phyloP scores from a whole-genome alignment of 1,284 basidiomycete species.

The Takashimella koratensis region DNA sequence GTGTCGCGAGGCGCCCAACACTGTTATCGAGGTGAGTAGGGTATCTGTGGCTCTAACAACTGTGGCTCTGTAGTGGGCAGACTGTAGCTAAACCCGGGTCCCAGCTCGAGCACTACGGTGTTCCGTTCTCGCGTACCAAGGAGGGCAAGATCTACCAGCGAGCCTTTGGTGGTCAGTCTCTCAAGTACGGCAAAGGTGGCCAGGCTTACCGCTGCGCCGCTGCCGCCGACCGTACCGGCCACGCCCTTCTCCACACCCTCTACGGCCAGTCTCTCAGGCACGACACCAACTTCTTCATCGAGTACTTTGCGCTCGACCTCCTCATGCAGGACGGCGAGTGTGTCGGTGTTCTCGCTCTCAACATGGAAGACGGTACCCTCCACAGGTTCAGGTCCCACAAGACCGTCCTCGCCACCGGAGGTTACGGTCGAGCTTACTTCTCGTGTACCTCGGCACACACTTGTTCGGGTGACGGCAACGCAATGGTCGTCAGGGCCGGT shows the following conservation, averaged over 20 bases:
- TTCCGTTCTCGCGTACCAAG: constrained; percentile 97
- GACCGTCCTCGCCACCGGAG: constrained; percentile 97
- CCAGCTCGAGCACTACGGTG: constrained; percentile 98
- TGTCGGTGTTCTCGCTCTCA: constrained; percentile 97
- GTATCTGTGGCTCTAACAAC: too few relatives aligned
- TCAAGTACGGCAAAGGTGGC: constrained; percentile 96
- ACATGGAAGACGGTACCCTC: constrained; percentile 99
- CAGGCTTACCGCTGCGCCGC: constrained; percentile 99
- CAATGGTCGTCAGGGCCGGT: constrained; percentile 96
- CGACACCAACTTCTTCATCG: constrained; percentile 99
- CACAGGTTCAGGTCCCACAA: constrained; percentile 98
- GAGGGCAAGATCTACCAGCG: constrained; percentile 99
- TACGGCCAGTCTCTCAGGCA: constrained; percentile 98
- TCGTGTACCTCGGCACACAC: constrained; percentile 99
- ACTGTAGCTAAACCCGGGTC: too few relatives aligned
- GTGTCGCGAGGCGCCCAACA: constrained; percentile 91
- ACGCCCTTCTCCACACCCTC: constrained; percentile 96
- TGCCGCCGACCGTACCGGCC: constrained; percentile 97
- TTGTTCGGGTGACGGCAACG: constrained; percentile 98
- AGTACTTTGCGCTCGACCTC: constrained; percentile 97
- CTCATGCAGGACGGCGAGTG: constrained; percentile 99
- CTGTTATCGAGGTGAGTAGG: constrained; percentile 83
- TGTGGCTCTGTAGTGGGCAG: too few relatives aligned
- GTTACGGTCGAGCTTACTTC: constrained; percentile 98
- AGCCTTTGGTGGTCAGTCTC: constrained; percentile 97